Conservation (phyloP, 306 rosid genomes). For the Castanopsis chinensis region DNA sequence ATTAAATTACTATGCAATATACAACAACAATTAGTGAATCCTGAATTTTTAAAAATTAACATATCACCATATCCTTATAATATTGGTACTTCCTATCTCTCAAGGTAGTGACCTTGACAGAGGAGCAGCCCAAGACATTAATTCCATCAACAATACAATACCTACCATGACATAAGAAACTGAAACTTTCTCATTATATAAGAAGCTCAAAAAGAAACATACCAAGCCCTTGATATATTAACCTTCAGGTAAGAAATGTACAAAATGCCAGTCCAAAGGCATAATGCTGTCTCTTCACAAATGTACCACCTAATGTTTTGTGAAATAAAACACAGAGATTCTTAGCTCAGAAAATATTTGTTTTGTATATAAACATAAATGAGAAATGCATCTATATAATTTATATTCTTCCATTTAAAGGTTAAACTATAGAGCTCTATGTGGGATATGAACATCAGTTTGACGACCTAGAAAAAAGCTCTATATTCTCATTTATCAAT, state of each 20-base stretch:
- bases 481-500: conserved; percentile 5
- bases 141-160: background rate
- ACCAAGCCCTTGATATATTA: conserved; percentile 72
- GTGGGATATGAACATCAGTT: conserved; percentile 20
- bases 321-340: conserved; percentile 23
- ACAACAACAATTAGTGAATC: too few relatives aligned
- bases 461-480: background rate
- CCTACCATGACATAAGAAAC: background rate
- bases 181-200: conserved; percentile 16
- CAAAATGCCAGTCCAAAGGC: conserved; percentile 86
- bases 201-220: conserved; percentile 32
- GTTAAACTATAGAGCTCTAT: conserved; percentile 13
- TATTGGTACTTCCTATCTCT: too few relatives aligned
- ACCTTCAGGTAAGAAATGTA: conserved; percentile 74
- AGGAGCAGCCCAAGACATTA: background rate
- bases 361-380: conserved; percentile 9
- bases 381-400: conserved; percentile 4
- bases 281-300: conserved; percentile 80
- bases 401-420: background rate
- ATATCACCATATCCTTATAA: too few relatives aligned
- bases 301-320: conserved; percentile 84
- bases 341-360: background rate
- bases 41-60: too few relatives aligned
- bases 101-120: background rate
- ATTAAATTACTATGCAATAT: too few relatives aligned